phyloP scores from a whole-genome alignment of 2,329 filamentous ascomycete genomes.

The Tolypocladium album region DNA sequence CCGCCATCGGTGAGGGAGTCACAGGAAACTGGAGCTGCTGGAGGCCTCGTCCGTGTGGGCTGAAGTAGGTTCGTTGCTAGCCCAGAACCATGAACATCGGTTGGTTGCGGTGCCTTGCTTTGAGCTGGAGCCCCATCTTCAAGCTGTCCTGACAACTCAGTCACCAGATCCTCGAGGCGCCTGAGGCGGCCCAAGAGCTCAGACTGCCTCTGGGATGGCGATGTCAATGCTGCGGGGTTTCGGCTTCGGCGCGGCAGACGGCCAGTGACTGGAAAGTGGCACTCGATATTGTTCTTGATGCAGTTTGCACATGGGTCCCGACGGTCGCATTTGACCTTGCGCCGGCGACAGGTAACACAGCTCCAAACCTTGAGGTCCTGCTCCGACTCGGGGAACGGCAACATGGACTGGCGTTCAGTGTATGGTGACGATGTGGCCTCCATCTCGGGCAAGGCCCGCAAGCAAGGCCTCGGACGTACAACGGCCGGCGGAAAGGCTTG shows the following conservation, averaged over 20 bases:
- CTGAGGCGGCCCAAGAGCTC: slow-evolving; percentile 17
- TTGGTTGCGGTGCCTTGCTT: neutral
- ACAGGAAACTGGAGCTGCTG: neutral
- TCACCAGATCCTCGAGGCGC: slow-evolving; percentile 19
- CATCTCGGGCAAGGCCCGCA: neutral
- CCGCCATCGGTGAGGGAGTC: neutral
- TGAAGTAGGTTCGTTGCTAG: neutral
- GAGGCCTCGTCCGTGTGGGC: neutral
- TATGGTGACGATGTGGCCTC: neutral
- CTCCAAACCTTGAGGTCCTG: slow-evolving; percentile 17
- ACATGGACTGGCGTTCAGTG: neutral
- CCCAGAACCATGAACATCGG: neutral
- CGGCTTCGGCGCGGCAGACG: slow-evolving; percentile 15
- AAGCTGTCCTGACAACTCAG: slow-evolving; percentile 17
- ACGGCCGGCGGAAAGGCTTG: neutral
- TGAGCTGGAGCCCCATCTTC: slow-evolving; percentile 10
- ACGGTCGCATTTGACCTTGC: slow-evolving; percentile 19
- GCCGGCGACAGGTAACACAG: slow-evolving; percentile 19
- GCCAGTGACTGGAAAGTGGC: slow-evolving; percentile 19
- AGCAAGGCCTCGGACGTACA: neutral
- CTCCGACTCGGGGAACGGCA: neutral
- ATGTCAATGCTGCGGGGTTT: slow-evolving; percentile 6
- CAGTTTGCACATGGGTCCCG: slow-evolving; percentile 18
- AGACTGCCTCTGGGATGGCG: slow-evolving; percentile 16
- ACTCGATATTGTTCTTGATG: slow-evolving; percentile 13